Evolutionary conservation across 345 rosid species (phyloP).

Genomic region (Melastoma malabathricum): DNA sequence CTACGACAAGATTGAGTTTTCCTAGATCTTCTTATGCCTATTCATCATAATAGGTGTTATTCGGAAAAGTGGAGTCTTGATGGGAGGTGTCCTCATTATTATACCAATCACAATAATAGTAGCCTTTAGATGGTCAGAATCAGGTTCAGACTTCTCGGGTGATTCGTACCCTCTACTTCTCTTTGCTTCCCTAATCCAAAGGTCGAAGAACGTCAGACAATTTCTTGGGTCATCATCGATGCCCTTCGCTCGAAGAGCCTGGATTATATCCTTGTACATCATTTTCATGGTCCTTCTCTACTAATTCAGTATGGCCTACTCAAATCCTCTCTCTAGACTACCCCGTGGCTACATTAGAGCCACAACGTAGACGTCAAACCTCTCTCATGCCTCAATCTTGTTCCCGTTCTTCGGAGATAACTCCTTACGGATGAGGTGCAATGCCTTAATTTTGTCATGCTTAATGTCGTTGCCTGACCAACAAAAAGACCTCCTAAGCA

Average conservation of each 20-base stretch:
- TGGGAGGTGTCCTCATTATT: conserved; percentile 99
- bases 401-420: conserved; percentile 81
- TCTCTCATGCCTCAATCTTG: conserved; percentile 82
- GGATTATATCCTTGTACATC: too few relatives aligned
- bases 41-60: conserved; percentile 95
- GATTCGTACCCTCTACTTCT: conserved; percentile 78
- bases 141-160: conserved; percentile 68
- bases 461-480: conserved; percentile 76
- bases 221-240: conserved; percentile 66
- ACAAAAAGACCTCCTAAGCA: conserved; percentile 77
- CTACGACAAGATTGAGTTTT: conserved; percentile 95
- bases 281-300: conserved; percentile 89
- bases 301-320: conserved; percentile 93
- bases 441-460: conserved; percentile 73
- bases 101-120: conserved; percentile 96
- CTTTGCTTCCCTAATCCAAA: conserved; percentile 83
- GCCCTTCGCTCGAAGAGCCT: conserved; percentile 67
- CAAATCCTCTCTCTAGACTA: conserved; percentile 76
- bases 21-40: conserved; percentile 97
- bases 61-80: conserved; percentile 92
- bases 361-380: conserved; percentile 69
- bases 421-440: conserved; percentile 89
- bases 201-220: conserved; percentile 86
- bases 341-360: conserved; percentile 99
- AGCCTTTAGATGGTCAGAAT: conserved; percentile 67